These are phyloP conservation scores for Albugo candida DNA, from an alignment of 352 stramenopile genomes.

Conservation along the genomic window DNA sequence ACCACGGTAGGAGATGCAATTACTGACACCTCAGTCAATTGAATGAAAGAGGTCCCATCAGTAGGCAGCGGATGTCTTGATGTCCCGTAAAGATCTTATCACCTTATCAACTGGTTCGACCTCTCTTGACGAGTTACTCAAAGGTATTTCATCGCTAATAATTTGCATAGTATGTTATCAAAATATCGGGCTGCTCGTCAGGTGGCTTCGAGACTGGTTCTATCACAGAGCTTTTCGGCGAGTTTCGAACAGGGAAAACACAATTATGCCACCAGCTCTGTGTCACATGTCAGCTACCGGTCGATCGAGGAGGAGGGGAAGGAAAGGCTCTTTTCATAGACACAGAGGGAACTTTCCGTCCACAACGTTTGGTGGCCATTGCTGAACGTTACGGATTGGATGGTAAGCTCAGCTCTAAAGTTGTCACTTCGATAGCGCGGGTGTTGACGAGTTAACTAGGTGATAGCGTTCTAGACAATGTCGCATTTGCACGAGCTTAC, in stretches of 20 bases:
- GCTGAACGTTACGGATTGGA: slow-evolving; percentile 96
- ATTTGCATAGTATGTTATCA: neutral
- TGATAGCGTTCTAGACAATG: slow-evolving; percentile 95
- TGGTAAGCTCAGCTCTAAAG: slow-evolving; percentile 14
- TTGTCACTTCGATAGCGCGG: neutral
- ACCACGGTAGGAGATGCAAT: slow-evolving; percentile 78
- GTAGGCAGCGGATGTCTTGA: slow-evolving; percentile 73
- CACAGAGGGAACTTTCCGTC: slow-evolving; percentile 98
- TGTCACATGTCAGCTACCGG: slow-evolving; percentile 95
- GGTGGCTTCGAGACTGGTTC: slow-evolving; percentile 96
- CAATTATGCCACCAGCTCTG: slow-evolving; percentile 99
- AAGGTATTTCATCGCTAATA: slow-evolving; percentile 19
- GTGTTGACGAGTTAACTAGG: slow-evolving; percentile 9
- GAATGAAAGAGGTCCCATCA: neutral
- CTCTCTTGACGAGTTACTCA: slow-evolving; percentile 77
- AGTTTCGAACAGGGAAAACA: slow-evolving; percentile 99
- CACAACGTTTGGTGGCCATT: slow-evolving; percentile 91
- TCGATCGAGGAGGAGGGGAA: slow-evolving; percentile 94
- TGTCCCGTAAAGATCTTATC: slow-evolving; percentile 85
- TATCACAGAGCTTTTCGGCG: slow-evolving; percentile 97
- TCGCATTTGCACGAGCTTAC: slow-evolving; percentile 96
- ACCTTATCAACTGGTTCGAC: slow-evolving; percentile 86
- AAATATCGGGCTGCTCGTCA: slow-evolving; percentile 4
- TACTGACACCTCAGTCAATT: neutral
- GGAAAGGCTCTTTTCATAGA: slow-evolving; percentile 98